Conservation (phyloP, 2,329 filamentous ascomycete species). For the Macrophomina tecta region DNA sequence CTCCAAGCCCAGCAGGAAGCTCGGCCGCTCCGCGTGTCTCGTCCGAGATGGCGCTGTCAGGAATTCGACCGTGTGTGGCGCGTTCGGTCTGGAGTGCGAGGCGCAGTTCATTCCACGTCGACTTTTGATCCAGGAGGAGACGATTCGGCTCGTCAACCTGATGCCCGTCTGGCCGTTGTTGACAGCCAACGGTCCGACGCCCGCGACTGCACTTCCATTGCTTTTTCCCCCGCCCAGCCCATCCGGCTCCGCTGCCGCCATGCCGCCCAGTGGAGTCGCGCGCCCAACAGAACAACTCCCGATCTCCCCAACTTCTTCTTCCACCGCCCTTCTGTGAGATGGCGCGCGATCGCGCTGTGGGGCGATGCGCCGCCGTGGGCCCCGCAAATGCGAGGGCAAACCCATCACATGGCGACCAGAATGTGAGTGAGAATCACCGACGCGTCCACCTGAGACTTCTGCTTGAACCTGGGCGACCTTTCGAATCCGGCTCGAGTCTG, state of each 20-base stretch:
- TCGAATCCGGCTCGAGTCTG: constrained; percentile 15
- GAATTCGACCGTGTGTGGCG: constrained; percentile 8
- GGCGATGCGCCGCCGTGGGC: constrained; percentile 21
- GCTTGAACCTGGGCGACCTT: neutral
- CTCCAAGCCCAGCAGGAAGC: neutral
- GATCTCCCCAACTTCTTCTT: constrained; percentile 8
- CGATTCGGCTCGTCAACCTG: constrained; percentile 1
- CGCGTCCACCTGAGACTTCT: neutral
- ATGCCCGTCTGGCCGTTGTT: constrained; percentile 15
- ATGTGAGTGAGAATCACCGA: constrained; percentile 21
- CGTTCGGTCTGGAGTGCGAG: neutral
- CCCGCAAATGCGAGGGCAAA: constrained; percentile 21
- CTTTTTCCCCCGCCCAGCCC: constrained; percentile 7
- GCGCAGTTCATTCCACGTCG: constrained; percentile 3
- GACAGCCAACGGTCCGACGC: constrained; percentile 20
- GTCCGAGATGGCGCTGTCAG: neutral
- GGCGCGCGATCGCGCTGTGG: constrained; percentile 16
- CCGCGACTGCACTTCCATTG: neutral
- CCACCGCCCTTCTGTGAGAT: constrained; percentile 11
- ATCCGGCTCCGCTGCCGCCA: constrained; percentile 8
- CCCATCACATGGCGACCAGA: constrained; percentile 21
- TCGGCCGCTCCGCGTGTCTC: neutral
- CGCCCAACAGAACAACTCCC: neutral
- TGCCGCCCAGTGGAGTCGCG: neutral
- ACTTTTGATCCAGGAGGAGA: constrained; percentile 3